Evolutionary conservation across 2,329 filamentous ascomycete genomes (phyloP), one percentile per base, ranked within the genome.

Genomic region (Emergomyces pasteurianus): DNA sequence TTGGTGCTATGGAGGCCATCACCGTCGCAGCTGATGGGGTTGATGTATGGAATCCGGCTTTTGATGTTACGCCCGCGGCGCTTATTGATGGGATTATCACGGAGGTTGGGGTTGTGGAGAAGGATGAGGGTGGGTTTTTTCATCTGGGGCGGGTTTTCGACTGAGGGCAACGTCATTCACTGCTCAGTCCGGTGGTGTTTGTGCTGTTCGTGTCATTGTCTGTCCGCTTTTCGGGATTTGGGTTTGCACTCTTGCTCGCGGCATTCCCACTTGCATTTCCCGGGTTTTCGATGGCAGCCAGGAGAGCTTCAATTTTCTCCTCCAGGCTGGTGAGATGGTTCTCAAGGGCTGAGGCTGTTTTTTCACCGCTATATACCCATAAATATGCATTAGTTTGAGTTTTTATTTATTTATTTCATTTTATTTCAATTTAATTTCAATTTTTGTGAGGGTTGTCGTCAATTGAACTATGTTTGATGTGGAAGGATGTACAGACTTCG

Each of bases 31-130:
- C 85, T 5, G 78, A 82, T 70, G 84, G 85, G 1, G 91, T 97
- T 64, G 79, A 83, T 47, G 91, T 97, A 9, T 99, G 94, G 92
- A 99, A 99, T 72, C 94, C 94, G 38, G 89, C 91, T 0, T 99
- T 99, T 71, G 94, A 99, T 70, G 89, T 99, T 40, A 99, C 94
- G 10, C 92, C 94, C 0, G 85, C 88, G 43, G 84, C 85, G 64
- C 78, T 96, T 59, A 96, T 99, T 65, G 94, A 99, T 74, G 91
- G 89, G 1, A 88, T 99, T 61, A 89, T 97, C 65, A 99, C 94
- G 0, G 94, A 99, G 76, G 85, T 88, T 67, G 92, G 92, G 0
- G 89, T 91, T 8, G 85, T 95, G 2, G 86, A 90, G 69, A 95
- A 92, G 79, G 84, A 83, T 53, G 72, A 77, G 2, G 80, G 86